Base-by-base conservation (phyloP, 192 early-diverging fungal species). In the Umbelopsis ramanniana region DNA sequence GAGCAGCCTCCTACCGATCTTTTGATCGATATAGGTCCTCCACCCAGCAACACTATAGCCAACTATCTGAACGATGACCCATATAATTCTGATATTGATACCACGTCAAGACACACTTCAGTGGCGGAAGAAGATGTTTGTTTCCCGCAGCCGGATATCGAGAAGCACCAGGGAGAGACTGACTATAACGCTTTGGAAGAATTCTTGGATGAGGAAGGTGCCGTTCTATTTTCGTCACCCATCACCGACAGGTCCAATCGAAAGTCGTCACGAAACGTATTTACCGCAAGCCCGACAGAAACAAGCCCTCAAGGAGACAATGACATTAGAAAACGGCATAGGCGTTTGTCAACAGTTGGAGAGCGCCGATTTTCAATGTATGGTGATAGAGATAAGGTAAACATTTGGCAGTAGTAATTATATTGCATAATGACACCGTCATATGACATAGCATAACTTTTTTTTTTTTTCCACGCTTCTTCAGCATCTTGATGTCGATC, bases 91-190 rank as follows among this genome's bases (percentile, higher is more conserved):
- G 72, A 74, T 23, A 15, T 68, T 11, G 72, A 74, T 4, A 67
- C 72, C 21, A 60, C 24, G 46, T 67, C 52, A 4, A 19, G 45
- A 52, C 46, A 47, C 17, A 52, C 35, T 7, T 67, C 71, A n/a
- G 46, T 72, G 17, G 57, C 57, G 0, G 50, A 79, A 63, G 72
- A 66, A 14, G 77, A 79, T 63, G 70, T 79, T 7, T 79, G 77
- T 33, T 71, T 74, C 35, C 73, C 77, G 46, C 46, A 50, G 9
- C 63, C 57, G 6, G 66, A 67, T 17, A 67, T 79, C 21, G 57
- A 63, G 17, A 63, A 63, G 6, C 57, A 63, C 17, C 10, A 63
- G 17, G 57, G 57, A 3, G 57, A 63, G 19, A 63, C 57, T 2
- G 77, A 79, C 24, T 74, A 48, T 23, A 69, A 74, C 1, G 63